Base-by-base conservation (phyloP, 345 rosid genomes). In the Brassica nigra region DNA sequence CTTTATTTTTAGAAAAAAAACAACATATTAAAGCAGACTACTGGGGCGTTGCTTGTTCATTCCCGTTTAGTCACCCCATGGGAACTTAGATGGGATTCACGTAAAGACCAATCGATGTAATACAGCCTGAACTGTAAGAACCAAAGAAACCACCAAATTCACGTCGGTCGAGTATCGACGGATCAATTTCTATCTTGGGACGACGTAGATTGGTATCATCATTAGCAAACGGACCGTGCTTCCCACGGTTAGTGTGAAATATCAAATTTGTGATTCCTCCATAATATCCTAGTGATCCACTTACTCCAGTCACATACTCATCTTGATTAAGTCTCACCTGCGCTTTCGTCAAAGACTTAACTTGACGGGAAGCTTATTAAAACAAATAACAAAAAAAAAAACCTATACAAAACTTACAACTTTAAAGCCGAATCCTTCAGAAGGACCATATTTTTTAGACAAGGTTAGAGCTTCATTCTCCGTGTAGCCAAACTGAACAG, bases 61-160 rank as follows among this genome's bases (percentile, higher is more conserved):
- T 30, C 33, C 3, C 33, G 33, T 30, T 30, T 30, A 30, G 33
- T 30, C 33, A 30, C 33, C 33, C 33, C 47, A 39, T 39, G 55
- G 3, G 16, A 49, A 49, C 55, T 49, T 49, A 2, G 7, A n/a
- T n/a, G 15, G 55, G 55, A n/a, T n/a, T 49, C 55, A 49, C 18
- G 18, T 49, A 49, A n/a, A 49, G 14, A 49, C 55, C 18, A 49
- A 49, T 49, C 18, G 55, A 49, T 49, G 55, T 14, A 4, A 49
- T 1, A 49, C 18, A n/a, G 55, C 7, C 55, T 14, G 6, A 47
- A 49, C 18, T 1, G 31, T 4, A 66, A 66, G 70, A 37, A 2
- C 70, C 70, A 66, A 66, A 66, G 31, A 66, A 66, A 16, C 70
- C 70, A 37, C 15, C 31, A 66, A 66, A 66, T 11, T 66, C 70